A percentile compares a stretch with the other conserved stretches of the same genome.
Conservation (phyloP, 352 stramenopile species). For the Poterioochromonas sp. region DNA sequence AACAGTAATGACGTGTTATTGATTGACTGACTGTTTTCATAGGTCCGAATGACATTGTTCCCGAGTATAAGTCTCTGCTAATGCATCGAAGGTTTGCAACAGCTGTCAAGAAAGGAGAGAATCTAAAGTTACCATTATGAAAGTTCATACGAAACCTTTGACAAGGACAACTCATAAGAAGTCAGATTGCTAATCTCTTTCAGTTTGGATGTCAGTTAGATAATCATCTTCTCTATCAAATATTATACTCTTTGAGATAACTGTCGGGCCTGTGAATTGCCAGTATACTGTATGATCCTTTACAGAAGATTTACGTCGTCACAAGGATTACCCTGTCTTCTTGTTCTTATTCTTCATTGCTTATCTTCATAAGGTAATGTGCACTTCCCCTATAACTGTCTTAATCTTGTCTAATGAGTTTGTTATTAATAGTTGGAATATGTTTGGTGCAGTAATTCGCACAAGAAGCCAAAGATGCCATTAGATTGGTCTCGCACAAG, state of each 20-base stretch:
- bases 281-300: constrained; percentile 74
- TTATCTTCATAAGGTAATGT: constrained; percentile 84
- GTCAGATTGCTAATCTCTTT: constrained; percentile 77
- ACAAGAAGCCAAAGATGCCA: no score
- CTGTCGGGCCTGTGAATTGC: constrained; percentile 70
- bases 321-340: constrained; percentile 70
- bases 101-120: constrained; percentile 82
- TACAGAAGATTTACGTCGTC: constrained; percentile 87
- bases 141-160: constrained; percentile 81
- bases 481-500: no score
- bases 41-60: constrained; percentile 54
- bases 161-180: constrained; percentile 79
- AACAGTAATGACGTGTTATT: neutral
- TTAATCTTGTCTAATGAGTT: no score
- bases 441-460: no score
- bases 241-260: constrained; percentile 75
- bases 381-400: no score
- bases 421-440: no score
- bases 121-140: constrained; percentile 81
- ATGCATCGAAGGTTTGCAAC: constrained; percentile 70
- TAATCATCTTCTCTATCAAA: constrained; percentile 73
- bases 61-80: constrained; percentile 71
- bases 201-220: constrained; percentile 75
- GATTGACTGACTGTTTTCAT: neutral
- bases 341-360: constrained; percentile 81